Percentiles rank a stretch among this genome's conserved stretches.
phyloP scores from a whole-genome alignment of 179 eudicot species.

The Spinacia oleracea region DNA sequence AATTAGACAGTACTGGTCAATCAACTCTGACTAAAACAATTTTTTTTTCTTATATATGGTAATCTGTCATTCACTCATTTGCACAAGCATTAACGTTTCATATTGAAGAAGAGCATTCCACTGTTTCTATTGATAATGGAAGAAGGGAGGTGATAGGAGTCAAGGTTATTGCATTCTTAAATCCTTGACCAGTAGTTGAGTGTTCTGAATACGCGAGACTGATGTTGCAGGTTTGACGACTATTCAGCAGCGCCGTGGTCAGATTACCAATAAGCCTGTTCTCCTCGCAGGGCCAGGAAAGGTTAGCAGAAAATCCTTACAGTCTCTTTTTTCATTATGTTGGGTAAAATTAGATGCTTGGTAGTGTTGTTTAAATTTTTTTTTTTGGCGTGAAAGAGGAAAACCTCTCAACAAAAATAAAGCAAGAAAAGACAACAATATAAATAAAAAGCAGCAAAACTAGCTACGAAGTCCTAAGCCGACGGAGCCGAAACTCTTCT shows the following conservation, averaged over 20 bases:
- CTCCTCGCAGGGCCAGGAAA: constrained; percentile 98
- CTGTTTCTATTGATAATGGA: neutral
- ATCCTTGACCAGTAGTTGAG: neutral
- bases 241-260: constrained; percentile 85
- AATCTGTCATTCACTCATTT: neutral
- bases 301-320: constrained; percentile 43
- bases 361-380: neutral
- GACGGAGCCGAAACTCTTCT: no score
- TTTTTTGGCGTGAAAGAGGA: no score
- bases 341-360: neutral
- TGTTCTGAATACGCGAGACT: constrained; percentile 19
- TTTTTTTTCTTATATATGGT: neutral
- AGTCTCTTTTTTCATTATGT: neutral
- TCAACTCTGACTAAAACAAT: neutral
- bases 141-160: neutral
- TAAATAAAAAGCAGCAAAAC: no score
- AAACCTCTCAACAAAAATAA: no score
- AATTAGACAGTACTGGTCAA: neutral
- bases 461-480: no score
- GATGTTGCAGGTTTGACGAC: constrained; percentile 65
- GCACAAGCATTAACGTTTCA: neutral
- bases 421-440: no score
- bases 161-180: neutral
- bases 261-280: constrained; percentile 76
- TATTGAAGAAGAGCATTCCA: neutral